A percentile compares a stretch with the other conserved stretches of the same genome.
Conservation (phyloP, 495 filamentous ascomycete species). For the Penicillium samsonianum region DNA sequence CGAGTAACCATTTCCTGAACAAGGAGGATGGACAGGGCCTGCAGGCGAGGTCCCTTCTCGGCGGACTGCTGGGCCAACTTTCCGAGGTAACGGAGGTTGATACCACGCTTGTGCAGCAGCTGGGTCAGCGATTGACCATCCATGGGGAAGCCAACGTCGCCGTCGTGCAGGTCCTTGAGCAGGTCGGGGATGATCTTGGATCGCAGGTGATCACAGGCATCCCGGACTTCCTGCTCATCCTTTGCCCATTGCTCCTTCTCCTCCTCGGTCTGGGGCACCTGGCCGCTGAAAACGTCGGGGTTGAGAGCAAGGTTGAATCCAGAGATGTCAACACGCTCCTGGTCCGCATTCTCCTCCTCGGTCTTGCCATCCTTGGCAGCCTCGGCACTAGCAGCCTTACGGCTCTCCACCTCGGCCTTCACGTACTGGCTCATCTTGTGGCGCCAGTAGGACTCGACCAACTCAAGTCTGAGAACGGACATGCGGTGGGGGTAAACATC, state of each 20-base stretch:
- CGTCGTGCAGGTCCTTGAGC: slow-evolving; percentile 81
- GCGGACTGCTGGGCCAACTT: slow-evolving; percentile 70
- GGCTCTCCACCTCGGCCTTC: slow-evolving; percentile 66
- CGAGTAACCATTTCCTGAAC: slow-evolving; percentile 91
- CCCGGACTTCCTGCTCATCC: slow-evolving; percentile 87
- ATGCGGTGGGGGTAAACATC: slow-evolving; percentile 88
- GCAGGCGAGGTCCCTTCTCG: slow-evolving; percentile 66
- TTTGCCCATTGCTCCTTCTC: slow-evolving; percentile 82
- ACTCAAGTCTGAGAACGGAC: slow-evolving; percentile 85
- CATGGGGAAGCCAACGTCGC: slow-evolving; percentile 96
- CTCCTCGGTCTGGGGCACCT: slow-evolving; percentile 83
- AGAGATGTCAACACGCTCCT: slow-evolving; percentile 75
- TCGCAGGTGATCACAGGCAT: slow-evolving; percentile 76
- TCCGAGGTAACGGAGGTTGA: slow-evolving; percentile 96
- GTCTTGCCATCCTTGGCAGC: slow-evolving; percentile 45
- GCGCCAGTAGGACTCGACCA: slow-evolving; percentile 82
- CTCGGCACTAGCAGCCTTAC: slow-evolving; percentile 46
- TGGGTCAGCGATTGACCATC: slow-evolving; percentile 87
- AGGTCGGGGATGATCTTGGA: slow-evolving; percentile 72
- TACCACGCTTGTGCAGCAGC: slow-evolving; percentile 93
- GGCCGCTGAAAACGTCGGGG: slow-evolving; percentile 92
- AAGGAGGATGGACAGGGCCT: slow-evolving; percentile 72
- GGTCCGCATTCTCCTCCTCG: slow-evolving; percentile 42
- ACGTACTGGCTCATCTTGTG: slow-evolving; percentile 86
- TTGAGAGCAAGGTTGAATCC: slow-evolving; percentile 87